Evolutionary conservation across 2,329 filamentous ascomycete species (phyloP), one percentile per base, ranked within the genome.

Genomic region (Monilinia polystroma): DNA sequence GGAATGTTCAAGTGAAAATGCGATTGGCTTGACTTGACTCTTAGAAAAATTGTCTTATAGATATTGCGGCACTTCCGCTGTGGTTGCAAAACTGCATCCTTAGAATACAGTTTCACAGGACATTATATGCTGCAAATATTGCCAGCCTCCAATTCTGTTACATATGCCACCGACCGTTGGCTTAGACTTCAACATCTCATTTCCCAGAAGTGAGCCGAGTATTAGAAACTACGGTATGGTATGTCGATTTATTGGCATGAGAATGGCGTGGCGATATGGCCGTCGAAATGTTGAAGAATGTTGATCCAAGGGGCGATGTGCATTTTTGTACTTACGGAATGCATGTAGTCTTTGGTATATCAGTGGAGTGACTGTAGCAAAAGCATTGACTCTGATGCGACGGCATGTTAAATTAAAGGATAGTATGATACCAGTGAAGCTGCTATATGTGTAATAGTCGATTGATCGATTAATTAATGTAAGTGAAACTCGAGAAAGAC

Each of bases 11-110:
- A 51, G 20, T 49, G 51, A n/a, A 62, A 51, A 62, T 62, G 43
- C 12, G 8, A 47, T 26, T 51, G 20, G 47, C 3, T 49, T 49
- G 20, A 49, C 47, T 49, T n/a, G 5, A 38, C 4, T 18, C 18
- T 29, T 60, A 23, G 12, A 60, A 60, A 60, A 20, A 51, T 51
- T 60, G 58, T 60, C 45, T 60, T 20, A 60, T 14, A n/a, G 11
- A 41, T 14, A 41, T 26, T 20, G 58, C 58, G 29, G 29, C 14
- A 60, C 58, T 60, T 60, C 45, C 29, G 29, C 45, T 12, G 32
- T 38, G n/a, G 58, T n/a, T 51, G 20, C 5, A 23, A 2, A 45
- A 35, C 7, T 11, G n/a, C n/a, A 38, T 35, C 45, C 23, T 23
- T 58, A 26, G 29, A 26, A 16, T 23, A 23, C 20, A 32, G 4